Evolutionary conservation across 2,329 filamentous ascomycete species (phyloP), one percentile per base, ranked within the genome.

Genomic region (Lasiodiplodia gonubiensis): DNA sequence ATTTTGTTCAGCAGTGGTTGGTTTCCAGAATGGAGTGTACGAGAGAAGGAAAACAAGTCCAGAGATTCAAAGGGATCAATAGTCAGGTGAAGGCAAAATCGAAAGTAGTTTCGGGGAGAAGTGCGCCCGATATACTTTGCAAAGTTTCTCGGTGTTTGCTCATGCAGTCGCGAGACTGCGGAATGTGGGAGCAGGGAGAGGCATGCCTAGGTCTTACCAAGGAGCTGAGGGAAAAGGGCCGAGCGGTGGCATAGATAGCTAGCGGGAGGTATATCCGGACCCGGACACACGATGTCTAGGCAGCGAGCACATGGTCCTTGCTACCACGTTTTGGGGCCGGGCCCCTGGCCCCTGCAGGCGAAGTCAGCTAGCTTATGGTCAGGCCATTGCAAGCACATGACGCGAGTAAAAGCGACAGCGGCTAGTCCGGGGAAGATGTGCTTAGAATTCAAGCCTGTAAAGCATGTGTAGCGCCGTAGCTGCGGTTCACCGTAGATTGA

Each of bases 301-400:
- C 39, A 21, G 10, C 12, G 6, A 48, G 25, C 39, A 35, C 42
- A 37, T 23, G 42, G 42, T 33, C 59, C 46, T 18, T 30, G 59
- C 59, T 23, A 51, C 42, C 59, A 51, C 59, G 46, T 37, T 35
- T 25, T 8, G 37, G 42, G 46, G 5, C 30, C 42, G 7, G 42
- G 42, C 42, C 46, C 42, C 57, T 63, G 42, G 59, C 59, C 59
- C 59, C 46, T 52, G 59, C 59, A 39, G 59, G 37, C 5, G 18
- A 51, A 51, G 46, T 30, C 51, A 30, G n/a, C 59, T 46, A 51
- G 25, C 57, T 35, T 30, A 30, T n/a, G 21, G 2, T 12, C 12
- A 48, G 23, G 55, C n/a, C 14, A 46, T 30, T 23, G n/a, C 57
- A 33, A 33, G 57, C 39, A 42, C 57, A 48, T 16, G 42, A 49